A percentile compares a stretch with the other conserved stretches of the same genome.
These are phyloP conservation scores for Colletotrichum siamense DNA, from an alignment of 2,329 filamentous ascomycete genomes.

Conservation along the genomic window DNA sequence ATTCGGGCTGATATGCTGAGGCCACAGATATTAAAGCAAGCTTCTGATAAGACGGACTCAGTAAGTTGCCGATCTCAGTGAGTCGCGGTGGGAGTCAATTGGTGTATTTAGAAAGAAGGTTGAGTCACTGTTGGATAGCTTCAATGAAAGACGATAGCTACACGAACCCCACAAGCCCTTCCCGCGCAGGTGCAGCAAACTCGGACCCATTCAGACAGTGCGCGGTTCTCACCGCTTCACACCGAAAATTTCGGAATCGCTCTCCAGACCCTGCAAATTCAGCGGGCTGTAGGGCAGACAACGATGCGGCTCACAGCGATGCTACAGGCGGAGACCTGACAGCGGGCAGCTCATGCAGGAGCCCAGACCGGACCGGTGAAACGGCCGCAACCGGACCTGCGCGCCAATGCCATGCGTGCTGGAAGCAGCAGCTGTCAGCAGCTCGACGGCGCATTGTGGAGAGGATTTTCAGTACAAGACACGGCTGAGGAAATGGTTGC, in stretches of 20 bases:
- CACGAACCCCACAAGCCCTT: not conserved
- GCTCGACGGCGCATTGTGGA: not conserved
- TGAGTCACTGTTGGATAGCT: constrained; percentile 19
- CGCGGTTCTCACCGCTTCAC: constrained; percentile 17
- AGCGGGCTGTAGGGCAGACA: not conserved
- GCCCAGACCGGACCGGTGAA: constrained; percentile 9
- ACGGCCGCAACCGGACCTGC: constrained; percentile 15
- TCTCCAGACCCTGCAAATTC: not conserved
- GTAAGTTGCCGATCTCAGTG: not conserved
- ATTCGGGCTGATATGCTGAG: not conserved
- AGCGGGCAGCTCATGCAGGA: not conserved
- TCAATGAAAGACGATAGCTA: not conserved
- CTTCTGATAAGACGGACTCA: not conserved
- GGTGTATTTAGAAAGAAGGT: not conserved
- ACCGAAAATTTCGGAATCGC: constrained; percentile 21
- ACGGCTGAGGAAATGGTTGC: not conserved
- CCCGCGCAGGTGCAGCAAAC: not conserved
- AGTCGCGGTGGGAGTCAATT: constrained; percentile 3
- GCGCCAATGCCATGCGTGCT: not conserved
- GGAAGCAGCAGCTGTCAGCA: not conserved
- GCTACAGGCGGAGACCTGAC: not conserved
- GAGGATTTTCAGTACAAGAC: not conserved
- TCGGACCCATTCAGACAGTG: not conserved
- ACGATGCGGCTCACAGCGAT: not conserved
- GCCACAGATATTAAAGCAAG: not conserved